Evolutionary conservation across 1,139 yeast genomes (phyloP).

Genomic region (Candida sp.): DNA sequence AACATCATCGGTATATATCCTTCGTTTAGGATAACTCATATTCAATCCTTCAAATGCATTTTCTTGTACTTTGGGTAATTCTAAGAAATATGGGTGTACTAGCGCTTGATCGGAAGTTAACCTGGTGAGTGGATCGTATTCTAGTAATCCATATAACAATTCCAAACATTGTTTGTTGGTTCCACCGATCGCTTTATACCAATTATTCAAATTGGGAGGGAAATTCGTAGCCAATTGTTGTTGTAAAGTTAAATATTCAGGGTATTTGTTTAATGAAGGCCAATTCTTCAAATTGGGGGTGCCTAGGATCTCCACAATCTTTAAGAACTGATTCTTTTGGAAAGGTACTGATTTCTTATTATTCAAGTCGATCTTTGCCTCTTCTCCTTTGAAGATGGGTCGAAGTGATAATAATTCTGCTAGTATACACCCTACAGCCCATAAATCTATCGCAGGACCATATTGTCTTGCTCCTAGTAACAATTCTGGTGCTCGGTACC

Average conservation of each 20-base stretch:
- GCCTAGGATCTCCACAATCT: conserved; percentile 87
- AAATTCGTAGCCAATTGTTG: conserved; percentile 58
- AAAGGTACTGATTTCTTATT: conserved; percentile 91
- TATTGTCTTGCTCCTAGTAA: conserved; percentile 90
- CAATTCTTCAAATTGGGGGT: conserved; percentile 75
- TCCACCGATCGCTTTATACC: conserved; percentile 86
- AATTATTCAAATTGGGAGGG: conserved; percentile 67
- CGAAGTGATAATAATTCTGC: conserved; percentile 87
- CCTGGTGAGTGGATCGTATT: conserved; percentile 82
- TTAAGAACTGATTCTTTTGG: conserved; percentile 87
- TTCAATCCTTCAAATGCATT: conserved; percentile 68
- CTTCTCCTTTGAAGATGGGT: conserved; percentile 97
- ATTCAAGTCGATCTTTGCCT: conserved; percentile 80
- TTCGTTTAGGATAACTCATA: conserved; percentile 65
- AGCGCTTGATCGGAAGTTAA: conserved; percentile 71
- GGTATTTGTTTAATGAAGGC: conserved; percentile 78
- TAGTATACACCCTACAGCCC: conserved; percentile 97
- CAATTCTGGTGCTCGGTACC: conserved; percentile 97
- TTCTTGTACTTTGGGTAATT: conserved; percentile 61
- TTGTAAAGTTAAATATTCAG: conserved; percentile 68
- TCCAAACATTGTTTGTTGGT: conserved; percentile 65
- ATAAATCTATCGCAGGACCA: conserved; percentile 90
- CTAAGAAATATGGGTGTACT: conserved; percentile 71
- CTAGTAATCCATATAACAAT: conserved; percentile 60
- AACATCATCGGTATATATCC: conserved; percentile 75